Base-by-base conservation (phyloP, 2,329 filamentous ascomycete genomes). In the Beauveria sp. region DNA sequence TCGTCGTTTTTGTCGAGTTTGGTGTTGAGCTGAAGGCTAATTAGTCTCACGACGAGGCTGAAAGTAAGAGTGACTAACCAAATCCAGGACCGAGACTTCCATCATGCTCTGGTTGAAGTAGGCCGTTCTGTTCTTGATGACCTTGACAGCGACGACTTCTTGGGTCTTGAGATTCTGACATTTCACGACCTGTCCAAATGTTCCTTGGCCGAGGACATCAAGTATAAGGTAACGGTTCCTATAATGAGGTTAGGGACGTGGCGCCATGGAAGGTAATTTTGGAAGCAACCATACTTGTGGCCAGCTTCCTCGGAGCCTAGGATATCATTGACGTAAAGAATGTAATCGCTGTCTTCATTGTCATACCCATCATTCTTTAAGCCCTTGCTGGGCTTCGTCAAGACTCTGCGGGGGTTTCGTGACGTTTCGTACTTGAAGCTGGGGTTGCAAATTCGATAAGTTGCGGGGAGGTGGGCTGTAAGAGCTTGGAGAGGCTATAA, bases 51-150 rank as follows among this genome's bases (percentile, higher is more conserved):
- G 10, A 62, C 7, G 22, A 26, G 22, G n/a, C 49, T 34, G 7
- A 22, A n/a, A 12, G 9, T n/a, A 20, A 40, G 18, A 20, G 31
- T 28, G 22, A 68, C 85, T 62, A 81, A 96, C 91, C 81, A 99
- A 73, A 75, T 99, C 95, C 62, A 99, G 81, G 26, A 99, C 95
- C 1, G 95, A 99, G 38, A 99, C 95, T 73, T 99, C 95, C 95
- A 99, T 99, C 95, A 99, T 99, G 75, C 95, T 98, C 76, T 99
- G 95, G 73, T 99, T 99, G 80, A 99, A 99, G 75, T 99, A 99
- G 43, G 95, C 95, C 1, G 95, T 99, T 70, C 93, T 88, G 76
- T 99, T 99, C 79, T 99, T 99, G 78, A 99, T 95, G 60, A 99
- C 95, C 77, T 99, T 99, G 67, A 99, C 95, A 3, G 95, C 95